phyloP scores from a whole-genome alignment of 352 stramenopile species.

The Phytopythium montanum region DNA sequence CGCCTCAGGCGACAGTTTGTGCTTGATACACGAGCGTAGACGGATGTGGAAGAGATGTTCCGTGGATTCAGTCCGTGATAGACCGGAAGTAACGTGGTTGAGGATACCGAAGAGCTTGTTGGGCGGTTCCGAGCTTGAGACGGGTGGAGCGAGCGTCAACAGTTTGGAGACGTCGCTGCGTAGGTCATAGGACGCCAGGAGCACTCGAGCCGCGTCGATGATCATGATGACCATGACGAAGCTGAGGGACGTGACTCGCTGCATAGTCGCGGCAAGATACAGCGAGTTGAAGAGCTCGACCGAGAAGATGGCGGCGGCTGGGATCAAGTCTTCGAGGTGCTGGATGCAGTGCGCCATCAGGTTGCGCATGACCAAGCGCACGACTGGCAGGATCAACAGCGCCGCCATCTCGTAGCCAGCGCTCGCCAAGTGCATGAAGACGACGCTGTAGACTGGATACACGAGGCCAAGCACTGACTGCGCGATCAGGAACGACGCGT shows the following conservation, averaged over 20 bases:
- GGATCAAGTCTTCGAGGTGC: conserved; percentile 17
- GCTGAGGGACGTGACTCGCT: conserved; percentile 10
- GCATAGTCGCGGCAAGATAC: conserved; percentile 21
- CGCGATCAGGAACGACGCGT: neutral
- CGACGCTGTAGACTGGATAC: conserved; percentile 20
- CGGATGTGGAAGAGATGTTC: neutral
- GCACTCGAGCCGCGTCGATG: conserved; percentile 11
- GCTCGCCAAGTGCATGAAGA: conserved; percentile 12
- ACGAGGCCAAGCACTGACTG: conserved; percentile 15
- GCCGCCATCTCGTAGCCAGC: conserved; percentile 15
- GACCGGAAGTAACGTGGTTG: neutral
- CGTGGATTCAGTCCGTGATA: neutral
- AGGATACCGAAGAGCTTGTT: neutral
- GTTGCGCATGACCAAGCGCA: conserved; percentile 23
- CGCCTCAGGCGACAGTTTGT: neutral
- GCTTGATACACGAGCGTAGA: neutral
- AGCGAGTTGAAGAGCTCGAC: conserved; percentile 27
- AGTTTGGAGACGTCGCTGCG: neutral
- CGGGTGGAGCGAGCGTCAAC: neutral
- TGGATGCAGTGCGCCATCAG: conserved; percentile 10
- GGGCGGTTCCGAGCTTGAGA: neutral
- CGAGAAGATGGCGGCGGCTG: conserved; percentile 20
- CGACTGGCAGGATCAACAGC: conserved; percentile 18
- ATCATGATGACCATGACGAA: conserved; percentile 5
- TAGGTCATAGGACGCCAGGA: neutral